phyloP scores from a whole-genome alignment of 225 moss, liverwort and hornwort species.

The Asterella californica region DNA sequence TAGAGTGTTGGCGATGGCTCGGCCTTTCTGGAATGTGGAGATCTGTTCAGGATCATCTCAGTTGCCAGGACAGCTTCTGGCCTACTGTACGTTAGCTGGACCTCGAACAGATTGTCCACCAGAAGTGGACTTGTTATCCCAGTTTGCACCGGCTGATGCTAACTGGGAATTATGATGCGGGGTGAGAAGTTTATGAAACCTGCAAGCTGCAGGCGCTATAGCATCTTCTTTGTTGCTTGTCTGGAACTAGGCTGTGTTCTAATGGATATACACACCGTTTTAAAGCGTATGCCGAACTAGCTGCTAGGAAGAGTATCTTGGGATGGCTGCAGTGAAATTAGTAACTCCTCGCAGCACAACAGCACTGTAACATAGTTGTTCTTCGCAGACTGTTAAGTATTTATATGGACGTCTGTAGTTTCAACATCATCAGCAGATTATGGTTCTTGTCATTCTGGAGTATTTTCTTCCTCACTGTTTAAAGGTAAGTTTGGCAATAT shows the following conservation, averaged over 20 bases:
- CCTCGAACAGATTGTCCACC: constrained; percentile 64
- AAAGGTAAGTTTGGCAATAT: constrained; percentile 16
- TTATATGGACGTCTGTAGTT: constrained; percentile 11
- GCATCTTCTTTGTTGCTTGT: neutral
- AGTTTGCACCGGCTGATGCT: neutral
- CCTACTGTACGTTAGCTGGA: constrained; percentile 61
- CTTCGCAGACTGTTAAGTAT: constrained; percentile 9
- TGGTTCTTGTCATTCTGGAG: neutral
- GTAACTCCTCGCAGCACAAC: constrained; percentile 6
- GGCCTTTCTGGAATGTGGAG: constrained; percentile 57
- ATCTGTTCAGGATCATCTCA: constrained; percentile 40
- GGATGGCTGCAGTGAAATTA: constrained; percentile 8
- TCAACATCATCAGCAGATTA: constrained; percentile 2
- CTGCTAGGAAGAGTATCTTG: constrained; percentile 12
- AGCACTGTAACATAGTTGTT: constrained; percentile 20
- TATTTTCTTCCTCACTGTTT: constrained; percentile 1
- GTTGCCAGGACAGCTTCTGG: constrained; percentile 43
- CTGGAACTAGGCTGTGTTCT: neutral
- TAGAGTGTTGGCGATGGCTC: constrained; percentile 38
- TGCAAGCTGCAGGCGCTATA: neutral
- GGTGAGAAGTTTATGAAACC: neutral
- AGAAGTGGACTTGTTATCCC: constrained; percentile 42
- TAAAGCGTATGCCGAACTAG: neutral
- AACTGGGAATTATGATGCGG: neutral
- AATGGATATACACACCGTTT: neutral